Conservation (phyloP, 352 stramenopile genomes). For the Aphanomyces euteiches region DNA sequence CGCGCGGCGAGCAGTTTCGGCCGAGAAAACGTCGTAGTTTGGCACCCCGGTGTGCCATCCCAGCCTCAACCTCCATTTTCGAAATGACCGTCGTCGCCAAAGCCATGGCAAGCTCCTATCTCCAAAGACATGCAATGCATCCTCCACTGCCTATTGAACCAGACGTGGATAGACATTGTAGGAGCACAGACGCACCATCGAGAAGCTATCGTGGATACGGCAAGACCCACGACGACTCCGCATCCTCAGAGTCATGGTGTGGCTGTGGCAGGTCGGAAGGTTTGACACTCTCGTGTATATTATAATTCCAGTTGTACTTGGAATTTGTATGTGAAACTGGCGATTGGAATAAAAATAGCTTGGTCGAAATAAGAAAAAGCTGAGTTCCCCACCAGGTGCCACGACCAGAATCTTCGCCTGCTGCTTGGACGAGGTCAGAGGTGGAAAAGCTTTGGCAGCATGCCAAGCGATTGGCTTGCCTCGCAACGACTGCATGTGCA, state of each 20-base stretch:
- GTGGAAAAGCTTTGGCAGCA: neutral
- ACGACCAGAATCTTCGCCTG: constrained; percentile 8
- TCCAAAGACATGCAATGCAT: no score
- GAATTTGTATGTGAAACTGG: neutral
- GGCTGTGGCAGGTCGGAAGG: no score
- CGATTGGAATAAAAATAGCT: neutral
- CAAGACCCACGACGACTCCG: no score
- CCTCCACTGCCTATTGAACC: no score
- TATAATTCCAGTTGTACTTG: neutral
- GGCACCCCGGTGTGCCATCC: neutral
- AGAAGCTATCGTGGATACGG: no score
- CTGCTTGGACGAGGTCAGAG: neutral
- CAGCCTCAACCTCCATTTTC: no score
- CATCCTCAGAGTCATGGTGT: no score
- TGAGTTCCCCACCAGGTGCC: constrained; percentile 2
- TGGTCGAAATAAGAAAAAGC: constrained; percentile 23
- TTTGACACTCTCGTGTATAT: neutral
- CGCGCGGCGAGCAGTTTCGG: constrained; percentile 7
- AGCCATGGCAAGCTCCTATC: no score
- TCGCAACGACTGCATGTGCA: neutral
- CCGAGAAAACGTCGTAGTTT: constrained; percentile 16
- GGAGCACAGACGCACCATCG: no score
- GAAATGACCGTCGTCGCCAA: no score
- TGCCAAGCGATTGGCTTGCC: no score
- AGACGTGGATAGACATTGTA: no score